phyloP scores from a whole-genome alignment of 139 green algal species.

The Volvox africanus region DNA sequence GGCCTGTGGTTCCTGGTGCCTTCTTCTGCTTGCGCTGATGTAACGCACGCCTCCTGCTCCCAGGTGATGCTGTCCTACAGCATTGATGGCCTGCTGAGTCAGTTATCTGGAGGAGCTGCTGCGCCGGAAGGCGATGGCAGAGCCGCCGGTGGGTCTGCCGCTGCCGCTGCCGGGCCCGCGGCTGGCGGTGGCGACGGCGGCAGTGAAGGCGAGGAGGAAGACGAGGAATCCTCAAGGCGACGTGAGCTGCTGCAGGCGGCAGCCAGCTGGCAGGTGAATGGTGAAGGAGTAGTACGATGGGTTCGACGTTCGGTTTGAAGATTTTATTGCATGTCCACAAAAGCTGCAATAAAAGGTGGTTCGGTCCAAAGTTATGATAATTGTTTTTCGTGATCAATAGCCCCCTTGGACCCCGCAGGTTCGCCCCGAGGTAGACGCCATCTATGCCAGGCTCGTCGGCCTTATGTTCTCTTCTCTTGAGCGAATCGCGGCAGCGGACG shows the following conservation, averaged over 20 bases:
- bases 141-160: too few relatives aligned
- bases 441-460: conserved; percentile 31
- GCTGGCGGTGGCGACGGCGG: background rate
- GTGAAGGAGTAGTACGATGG: too few relatives aligned
- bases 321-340: too few relatives aligned
- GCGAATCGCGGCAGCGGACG: conserved; percentile 52
- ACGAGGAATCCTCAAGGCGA: background rate
- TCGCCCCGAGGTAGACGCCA: conserved; percentile 29
- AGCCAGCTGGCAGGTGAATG: conserved; percentile 16
- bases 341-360: too few relatives aligned
- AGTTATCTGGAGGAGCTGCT: background rate
- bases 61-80: conserved; percentile 25
- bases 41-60: background rate
- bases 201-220: background rate
- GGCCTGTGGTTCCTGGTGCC: too few relatives aligned
- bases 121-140: background rate
- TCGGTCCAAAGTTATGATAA: too few relatives aligned
- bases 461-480: conserved; percentile 50
- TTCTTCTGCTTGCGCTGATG: too few relatives aligned
- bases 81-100: background rate
- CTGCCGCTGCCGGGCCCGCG: background rate
- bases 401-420: background rate
- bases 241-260: conserved; percentile 12
- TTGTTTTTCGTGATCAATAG: too few relatives aligned
- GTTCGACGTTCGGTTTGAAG: too few relatives aligned